Conservation (phyloP, 2,329 filamentous ascomycete genomes). For the Fusarium sp. region DNA sequence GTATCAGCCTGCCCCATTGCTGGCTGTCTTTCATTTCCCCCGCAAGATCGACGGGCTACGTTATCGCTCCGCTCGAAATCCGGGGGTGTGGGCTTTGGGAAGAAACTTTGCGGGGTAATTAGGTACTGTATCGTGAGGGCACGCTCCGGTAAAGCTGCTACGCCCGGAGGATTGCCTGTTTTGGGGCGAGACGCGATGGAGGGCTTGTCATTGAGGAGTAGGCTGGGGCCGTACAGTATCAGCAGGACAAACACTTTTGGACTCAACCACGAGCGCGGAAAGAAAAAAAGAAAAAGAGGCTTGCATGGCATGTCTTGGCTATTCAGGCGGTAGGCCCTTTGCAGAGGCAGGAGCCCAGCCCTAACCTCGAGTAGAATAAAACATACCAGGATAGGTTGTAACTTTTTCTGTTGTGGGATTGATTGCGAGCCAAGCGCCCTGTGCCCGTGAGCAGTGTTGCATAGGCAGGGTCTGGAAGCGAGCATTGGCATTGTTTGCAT, state of each 20-base stretch:
- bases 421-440: constrained; percentile 24
- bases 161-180: constrained; percentile 43
- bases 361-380: neutral
- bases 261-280: neutral
- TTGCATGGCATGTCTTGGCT: constrained; percentile 30
- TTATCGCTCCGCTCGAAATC: constrained; percentile 17
- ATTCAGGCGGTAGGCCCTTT: constrained; percentile 7
- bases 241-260: constrained; percentile 14
- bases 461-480: neutral
- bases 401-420: constrained; percentile 2
- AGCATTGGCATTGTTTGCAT: constrained; percentile 17
- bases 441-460: neutral
- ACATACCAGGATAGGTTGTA: neutral
- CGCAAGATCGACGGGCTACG: constrained; percentile 44
- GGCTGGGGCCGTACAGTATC: constrained; percentile 8
- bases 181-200: constrained; percentile 43
- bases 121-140: neutral
- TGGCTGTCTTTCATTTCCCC: constrained; percentile 18
- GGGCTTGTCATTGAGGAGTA: constrained; percentile 20
- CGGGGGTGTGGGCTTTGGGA: constrained; percentile 23
- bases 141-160: constrained; percentile 32
- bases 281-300: constrained; percentile 4
- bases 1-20: constrained; percentile 3
- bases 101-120: constrained; percentile 46
- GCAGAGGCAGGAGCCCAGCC: constrained; percentile 1